Base-by-base conservation (phyloP, 306 rosid genomes). In the Arachis hypogaea region DNA sequence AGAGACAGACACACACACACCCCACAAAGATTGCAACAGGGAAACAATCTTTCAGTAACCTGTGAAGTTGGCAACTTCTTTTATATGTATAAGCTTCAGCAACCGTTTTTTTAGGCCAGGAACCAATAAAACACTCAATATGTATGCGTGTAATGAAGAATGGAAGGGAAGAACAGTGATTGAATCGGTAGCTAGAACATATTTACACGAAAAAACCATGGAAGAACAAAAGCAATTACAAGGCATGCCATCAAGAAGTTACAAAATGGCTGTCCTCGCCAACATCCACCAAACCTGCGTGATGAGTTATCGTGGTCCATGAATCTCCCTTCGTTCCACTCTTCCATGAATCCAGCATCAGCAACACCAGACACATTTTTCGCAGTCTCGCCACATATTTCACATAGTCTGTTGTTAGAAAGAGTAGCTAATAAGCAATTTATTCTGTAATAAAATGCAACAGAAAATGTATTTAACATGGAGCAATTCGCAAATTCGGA, bases 171-270 rank as follows among this genome's bases (percentile, higher is more conserved):
- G 79, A 66, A 72, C 14, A 11, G 40, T 56, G 50, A 59, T 66
- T 57, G 80, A 78, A 63, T 66, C 68, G 60, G 59, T 73, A 57
- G 65, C 86, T 87, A 94, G 90, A 92, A 94, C 87, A 92, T 81
- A 81, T 89, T 84, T 79, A 87, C 93, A 76, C 89, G 97, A 60
- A 92, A 88, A 84, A 92, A 89, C 99, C 99, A 94, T 42, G 99
- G 97, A 18, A 94, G 95, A 38, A 94, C 96, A 76, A 94, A 94
- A 59, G 99, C 95, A 72, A 94, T 86, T 70, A 94, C 96, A 81
- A 92, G 80, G 81, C 99, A 94, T 6, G 96, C 96, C 97, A 94
- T 91, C 82, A 94, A 86, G 89, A 94, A 94, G 86, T 94, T 94
- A 82, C 99, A 94, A 76, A 94, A 92, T 36, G 97, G 93, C 69